Conservation (phyloP, 345 rosid genomes). For the Boechera retrofracta region DNA sequence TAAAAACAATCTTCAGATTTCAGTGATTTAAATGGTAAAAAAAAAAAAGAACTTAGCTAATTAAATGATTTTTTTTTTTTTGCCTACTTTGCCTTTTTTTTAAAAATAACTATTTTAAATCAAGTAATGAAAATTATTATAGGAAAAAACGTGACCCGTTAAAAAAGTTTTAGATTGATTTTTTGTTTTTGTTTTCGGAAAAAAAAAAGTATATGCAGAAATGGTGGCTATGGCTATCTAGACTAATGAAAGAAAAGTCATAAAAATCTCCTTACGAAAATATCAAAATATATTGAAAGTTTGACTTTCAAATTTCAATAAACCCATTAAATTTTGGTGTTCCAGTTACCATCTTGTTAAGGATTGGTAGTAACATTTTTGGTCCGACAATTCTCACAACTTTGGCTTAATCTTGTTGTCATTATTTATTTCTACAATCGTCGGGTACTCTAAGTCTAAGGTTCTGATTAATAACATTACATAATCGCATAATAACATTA, state of each 20-base stretch:
- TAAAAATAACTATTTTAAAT: not conserved
- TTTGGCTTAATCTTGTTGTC: not conserved
- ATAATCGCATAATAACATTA: too few relatives aligned
- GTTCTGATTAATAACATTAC: too few relatives aligned
- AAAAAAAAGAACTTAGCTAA: not conserved
- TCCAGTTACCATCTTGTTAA: slow-evolving; percentile 19
- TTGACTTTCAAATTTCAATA: not conserved
- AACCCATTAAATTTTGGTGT: slow-evolving; percentile 15
- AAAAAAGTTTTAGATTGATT: too few relatives aligned
- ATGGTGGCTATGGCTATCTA: not conserved
- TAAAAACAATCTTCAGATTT: not conserved
- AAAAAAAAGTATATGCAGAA: not conserved
- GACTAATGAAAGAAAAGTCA: slow-evolving; percentile 32
- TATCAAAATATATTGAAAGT: slow-evolving; percentile 5
- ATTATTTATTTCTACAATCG: not conserved
- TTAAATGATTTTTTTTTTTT: not conserved
- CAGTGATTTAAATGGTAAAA: not conserved
- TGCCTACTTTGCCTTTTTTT: not conserved
- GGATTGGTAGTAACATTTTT: not conserved
- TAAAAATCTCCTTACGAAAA: slow-evolving; percentile 31
- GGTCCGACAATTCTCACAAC: not conserved
- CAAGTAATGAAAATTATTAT: not conserved
- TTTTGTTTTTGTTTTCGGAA: not conserved
- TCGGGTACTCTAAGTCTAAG: too few relatives aligned
- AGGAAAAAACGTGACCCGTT: not conserved